These are phyloP conservation scores for Oxyria digyna DNA, from an alignment of 148 eudicot species.

Conservation along the genomic window DNA sequence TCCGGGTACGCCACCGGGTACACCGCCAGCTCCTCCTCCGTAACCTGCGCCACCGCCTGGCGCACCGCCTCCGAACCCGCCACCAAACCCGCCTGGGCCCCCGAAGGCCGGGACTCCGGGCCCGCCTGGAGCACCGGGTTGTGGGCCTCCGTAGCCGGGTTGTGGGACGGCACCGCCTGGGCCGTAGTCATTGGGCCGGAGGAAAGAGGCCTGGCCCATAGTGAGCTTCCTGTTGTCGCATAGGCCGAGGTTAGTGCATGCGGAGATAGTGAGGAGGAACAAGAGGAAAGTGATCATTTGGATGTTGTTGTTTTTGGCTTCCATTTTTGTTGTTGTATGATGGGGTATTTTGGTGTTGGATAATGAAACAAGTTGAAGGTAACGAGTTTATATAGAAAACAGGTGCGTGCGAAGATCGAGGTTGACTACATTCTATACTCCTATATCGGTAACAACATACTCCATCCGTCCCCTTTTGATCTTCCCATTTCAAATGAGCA, in stretches of 20 bases:
- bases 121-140: background rate
- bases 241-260: background rate
- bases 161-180: background rate
- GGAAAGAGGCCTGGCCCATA: background rate
- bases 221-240: slow-evolving; percentile 1
- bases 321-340: background rate
- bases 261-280: background rate
- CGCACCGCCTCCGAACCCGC: background rate
- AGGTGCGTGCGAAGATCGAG: background rate
- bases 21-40: background rate
- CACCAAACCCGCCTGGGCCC: slow-evolving; percentile 7
- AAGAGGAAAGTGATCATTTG: background rate
- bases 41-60: background rate
- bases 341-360: background rate
- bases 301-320: background rate
- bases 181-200: slow-evolving; percentile 4
- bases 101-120: background rate
- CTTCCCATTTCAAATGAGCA: too few species aligned
- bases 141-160: background rate
- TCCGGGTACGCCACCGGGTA: slow-evolving; percentile 7
- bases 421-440: too few species aligned
- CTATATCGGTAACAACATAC: too few species aligned
- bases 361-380: background rate
- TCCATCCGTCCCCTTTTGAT: too few species aligned
- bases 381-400: background rate